phyloP scores from a whole-genome alignment of 2,329 filamentous ascomycete species.

The Monascus ruber region DNA sequence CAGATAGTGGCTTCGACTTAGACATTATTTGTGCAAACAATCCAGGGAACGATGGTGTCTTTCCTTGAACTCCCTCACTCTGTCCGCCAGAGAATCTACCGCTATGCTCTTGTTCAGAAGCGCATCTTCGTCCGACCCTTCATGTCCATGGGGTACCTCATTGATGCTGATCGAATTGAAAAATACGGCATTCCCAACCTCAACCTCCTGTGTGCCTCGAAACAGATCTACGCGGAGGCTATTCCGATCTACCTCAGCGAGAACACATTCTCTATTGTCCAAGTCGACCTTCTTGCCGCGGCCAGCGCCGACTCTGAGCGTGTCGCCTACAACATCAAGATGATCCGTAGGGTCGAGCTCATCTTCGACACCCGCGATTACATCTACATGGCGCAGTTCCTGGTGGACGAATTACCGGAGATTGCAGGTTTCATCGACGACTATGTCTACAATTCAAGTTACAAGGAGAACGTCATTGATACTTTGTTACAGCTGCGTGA shows the following conservation, averaged over 20 bases:
- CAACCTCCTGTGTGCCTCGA: slow-evolving; percentile 7
- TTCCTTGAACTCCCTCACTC: slow-evolving; percentile 8
- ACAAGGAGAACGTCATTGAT: not conserved
- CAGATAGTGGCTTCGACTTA: too few species aligned
- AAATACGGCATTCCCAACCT: slow-evolving; percentile 7
- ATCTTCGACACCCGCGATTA: slow-evolving; percentile 11
- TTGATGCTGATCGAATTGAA: slow-evolving; percentile 1
- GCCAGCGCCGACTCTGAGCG: slow-evolving; percentile 3
- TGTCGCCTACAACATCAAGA: slow-evolving; percentile 5
- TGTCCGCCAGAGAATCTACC: slow-evolving; percentile 10
- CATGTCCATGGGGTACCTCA: slow-evolving; percentile 6
- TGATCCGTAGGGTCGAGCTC: slow-evolving; percentile 9
- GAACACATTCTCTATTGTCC: slow-evolving; percentile 12
- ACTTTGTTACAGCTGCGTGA: not conserved
- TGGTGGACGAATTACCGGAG: not conserved
- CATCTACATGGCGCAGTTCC: slow-evolving; percentile 6
- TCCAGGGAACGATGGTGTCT: not conserved
- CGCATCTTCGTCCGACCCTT: slow-evolving; percentile 11
- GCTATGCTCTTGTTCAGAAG: slow-evolving; percentile 6
- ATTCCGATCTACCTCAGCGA: slow-evolving; percentile 9
- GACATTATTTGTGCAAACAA: too few species aligned
- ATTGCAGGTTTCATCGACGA: not conserved
- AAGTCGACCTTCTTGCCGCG: slow-evolving; percentile 8
- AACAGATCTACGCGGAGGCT: slow-evolving; percentile 9
- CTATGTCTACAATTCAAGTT: not conserved